Conservation (phyloP, 2,329 filamentous ascomycete genomes). For the Colletotrichum graminicola region DNA sequence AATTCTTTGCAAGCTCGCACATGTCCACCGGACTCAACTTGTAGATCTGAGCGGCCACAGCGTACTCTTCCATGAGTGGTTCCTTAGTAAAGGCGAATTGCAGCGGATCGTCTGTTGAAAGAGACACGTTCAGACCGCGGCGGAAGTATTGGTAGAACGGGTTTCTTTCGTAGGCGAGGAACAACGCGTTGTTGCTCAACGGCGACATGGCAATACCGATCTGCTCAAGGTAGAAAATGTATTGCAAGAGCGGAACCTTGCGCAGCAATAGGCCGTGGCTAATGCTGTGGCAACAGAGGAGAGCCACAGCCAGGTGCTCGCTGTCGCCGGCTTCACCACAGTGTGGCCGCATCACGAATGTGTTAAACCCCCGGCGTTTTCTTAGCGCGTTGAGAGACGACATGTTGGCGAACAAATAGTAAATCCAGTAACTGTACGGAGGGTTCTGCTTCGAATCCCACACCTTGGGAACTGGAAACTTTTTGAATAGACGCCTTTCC, state of each 20-base stretch:
- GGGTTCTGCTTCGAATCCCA: constrained; percentile 97
- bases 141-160: constrained; percentile 97
- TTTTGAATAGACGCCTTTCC: constrained; percentile 92
- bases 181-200: constrained; percentile 95
- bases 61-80: constrained; percentile 97
- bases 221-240: constrained; percentile 97
- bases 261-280: constrained; percentile 92
- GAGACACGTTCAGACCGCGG: constrained; percentile 91
- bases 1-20: constrained; percentile 98
- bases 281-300: constrained; percentile 95
- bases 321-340: constrained; percentile 97
- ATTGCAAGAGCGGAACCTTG: constrained; percentile 94
- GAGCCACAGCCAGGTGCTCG: constrained; percentile 92
- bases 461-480: constrained; percentile 89
- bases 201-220: constrained; percentile 99
- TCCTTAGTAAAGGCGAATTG: constrained; percentile 99
- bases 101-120: constrained; percentile 96
- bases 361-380: constrained; percentile 93
- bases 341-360: constrained; percentile 91
- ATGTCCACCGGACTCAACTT: constrained; percentile 97
- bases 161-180: constrained; percentile 96
- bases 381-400: constrained; percentile 92
- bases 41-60: constrained; percentile 97
- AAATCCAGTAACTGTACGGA: constrained; percentile 99
- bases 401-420: constrained; percentile 96